phyloP scores from a whole-genome alignment of 805 yeast genomes.

The Saccharomyces jurei region DNA sequence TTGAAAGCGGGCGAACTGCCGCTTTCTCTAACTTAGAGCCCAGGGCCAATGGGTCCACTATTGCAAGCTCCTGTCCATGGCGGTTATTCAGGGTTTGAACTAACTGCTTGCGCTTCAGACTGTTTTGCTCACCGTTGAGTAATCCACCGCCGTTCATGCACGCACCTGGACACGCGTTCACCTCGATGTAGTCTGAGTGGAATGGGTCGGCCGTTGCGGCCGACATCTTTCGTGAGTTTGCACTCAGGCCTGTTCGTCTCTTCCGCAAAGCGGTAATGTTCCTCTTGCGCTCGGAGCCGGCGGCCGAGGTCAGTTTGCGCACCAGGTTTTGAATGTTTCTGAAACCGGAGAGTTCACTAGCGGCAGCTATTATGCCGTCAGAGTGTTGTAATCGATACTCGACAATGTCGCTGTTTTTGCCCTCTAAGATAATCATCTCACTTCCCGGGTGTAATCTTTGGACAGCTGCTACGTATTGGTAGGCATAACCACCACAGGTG shows the following conservation, averaged over 20 bases:
- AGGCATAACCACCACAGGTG: constrained; percentile 84
- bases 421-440: constrained; percentile 38
- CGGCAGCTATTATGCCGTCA: constrained; percentile 39
- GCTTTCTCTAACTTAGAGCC: not conserved
- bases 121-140: constrained; percentile 39
- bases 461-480: constrained; percentile 47
- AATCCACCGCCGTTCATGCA: constrained; percentile 98
- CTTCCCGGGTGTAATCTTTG: constrained; percentile 22
- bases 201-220: constrained; percentile 47
- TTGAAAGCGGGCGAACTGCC: not conserved
- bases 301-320: constrained; percentile 56
- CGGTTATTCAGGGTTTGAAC: constrained; percentile 11
- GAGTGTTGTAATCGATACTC: constrained; percentile 52
- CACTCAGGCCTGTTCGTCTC: constrained; percentile 15
- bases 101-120: constrained; percentile 9
- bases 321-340: constrained; percentile 91
- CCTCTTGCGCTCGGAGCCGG: constrained; percentile 11
- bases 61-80: constrained; percentile 8
- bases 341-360: constrained; percentile 80
- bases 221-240: not conserved
- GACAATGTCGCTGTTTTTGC: constrained; percentile 69
- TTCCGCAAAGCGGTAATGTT: constrained; percentile 25
- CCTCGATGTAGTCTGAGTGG: constrained; percentile 74
- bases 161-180: constrained; percentile 98
- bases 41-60: constrained; percentile 10